Percentiles rank a stretch among this genome's conserved stretches.
These are phyloP conservation scores for Sclerotinia sclerotiorum DNA, from an alignment of 2,329 filamentous ascomycete species.

Conservation along the genomic window DNA sequence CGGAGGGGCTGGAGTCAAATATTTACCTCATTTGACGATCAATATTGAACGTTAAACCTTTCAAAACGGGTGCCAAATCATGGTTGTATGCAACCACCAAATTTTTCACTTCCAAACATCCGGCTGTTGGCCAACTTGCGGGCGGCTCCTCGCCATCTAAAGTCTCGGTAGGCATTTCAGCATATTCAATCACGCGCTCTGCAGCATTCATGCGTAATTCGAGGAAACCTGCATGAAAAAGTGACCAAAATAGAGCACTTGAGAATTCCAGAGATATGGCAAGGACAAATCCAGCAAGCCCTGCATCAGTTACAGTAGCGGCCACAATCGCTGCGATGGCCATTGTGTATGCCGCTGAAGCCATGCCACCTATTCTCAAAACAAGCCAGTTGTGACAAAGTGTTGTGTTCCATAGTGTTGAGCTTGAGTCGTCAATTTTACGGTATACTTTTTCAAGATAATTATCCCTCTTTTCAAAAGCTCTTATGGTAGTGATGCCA, in stretches of 20 bases:
- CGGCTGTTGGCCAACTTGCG: constrained; percentile 71
- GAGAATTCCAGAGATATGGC: constrained; percentile 71
- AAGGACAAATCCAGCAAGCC: constrained; percentile 71
- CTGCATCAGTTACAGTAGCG: constrained; percentile 59
- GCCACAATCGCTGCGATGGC: constrained; percentile 66
- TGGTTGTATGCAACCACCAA: constrained; percentile 69
- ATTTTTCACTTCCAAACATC: constrained; percentile 66
- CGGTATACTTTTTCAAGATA: constrained; percentile 68
- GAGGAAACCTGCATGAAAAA: constrained; percentile 64
- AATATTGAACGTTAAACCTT: constrained; percentile 64
- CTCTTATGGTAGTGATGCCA: constrained; percentile 73
- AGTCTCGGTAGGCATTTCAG: constrained; percentile 64
- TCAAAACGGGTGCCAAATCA: constrained; percentile 68
- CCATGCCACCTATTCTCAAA: constrained; percentile 42
- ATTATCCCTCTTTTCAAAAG: constrained; percentile 63
- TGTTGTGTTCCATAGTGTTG: constrained; percentile 64
- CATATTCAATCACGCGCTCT: constrained; percentile 73
- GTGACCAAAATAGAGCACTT: constrained; percentile 59
- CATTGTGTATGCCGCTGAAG: constrained; percentile 66
- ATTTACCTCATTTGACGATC: constrained; percentile 28
- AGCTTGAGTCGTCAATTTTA: constrained; percentile 64
- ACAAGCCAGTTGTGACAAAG: constrained; percentile 26
- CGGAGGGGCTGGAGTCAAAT: neutral
- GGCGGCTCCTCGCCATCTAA: constrained; percentile 61
- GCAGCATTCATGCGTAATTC: constrained; percentile 77